A percentile compares a stretch with the other conserved stretches of the same genome.
Evolutionary conservation across 2,329 filamentous ascomycete species (phyloP).

Genomic region (Microthyrium microscopicum): DNA sequence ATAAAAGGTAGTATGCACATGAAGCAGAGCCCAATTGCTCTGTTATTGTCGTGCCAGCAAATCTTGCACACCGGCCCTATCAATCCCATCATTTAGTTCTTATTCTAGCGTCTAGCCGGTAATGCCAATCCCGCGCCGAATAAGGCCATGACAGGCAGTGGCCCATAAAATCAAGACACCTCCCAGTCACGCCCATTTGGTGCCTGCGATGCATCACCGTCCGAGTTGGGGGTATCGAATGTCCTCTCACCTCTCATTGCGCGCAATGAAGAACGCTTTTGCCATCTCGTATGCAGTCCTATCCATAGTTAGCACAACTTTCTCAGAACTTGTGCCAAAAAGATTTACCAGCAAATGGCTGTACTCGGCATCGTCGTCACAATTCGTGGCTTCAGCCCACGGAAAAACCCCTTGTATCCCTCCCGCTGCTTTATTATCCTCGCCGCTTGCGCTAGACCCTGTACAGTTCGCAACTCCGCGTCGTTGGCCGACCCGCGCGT

Average conservation of each 20-base stretch:
- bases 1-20: too few relatives aligned
- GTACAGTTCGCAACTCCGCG: slow-evolving; percentile 68
- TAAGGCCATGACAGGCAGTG: too few relatives aligned
- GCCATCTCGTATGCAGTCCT: slow-evolving; percentile 53
- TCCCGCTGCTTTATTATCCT: slow-evolving; percentile 69
- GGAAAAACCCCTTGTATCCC: slow-evolving; percentile 77
- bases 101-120: too few relatives aligned
- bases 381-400: slow-evolving; percentile 76
- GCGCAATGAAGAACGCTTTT: slow-evolving; percentile 46
- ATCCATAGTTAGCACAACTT: slow-evolving; percentile 9
- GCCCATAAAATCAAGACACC: too few relatives aligned
- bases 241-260: slow-evolving; percentile 18
- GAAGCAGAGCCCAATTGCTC: too few relatives aligned
- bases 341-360: slow-evolving; percentile 84
- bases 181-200: too few relatives aligned
- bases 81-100: too few relatives aligned
- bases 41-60: too few relatives aligned
- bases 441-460: slow-evolving; percentile 63
- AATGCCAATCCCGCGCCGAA: too few relatives aligned
- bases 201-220: too few relatives aligned
- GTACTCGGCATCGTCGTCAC: slow-evolving; percentile 97
- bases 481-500: slow-evolving; percentile 75
- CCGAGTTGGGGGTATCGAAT: too few relatives aligned
- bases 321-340: background rate
- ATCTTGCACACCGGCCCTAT: too few relatives aligned